These are phyloP conservation scores for Ascocoryne sarcoides DNA, from an alignment of 2,329 filamentous ascomycete species.

Conservation along the genomic window DNA sequence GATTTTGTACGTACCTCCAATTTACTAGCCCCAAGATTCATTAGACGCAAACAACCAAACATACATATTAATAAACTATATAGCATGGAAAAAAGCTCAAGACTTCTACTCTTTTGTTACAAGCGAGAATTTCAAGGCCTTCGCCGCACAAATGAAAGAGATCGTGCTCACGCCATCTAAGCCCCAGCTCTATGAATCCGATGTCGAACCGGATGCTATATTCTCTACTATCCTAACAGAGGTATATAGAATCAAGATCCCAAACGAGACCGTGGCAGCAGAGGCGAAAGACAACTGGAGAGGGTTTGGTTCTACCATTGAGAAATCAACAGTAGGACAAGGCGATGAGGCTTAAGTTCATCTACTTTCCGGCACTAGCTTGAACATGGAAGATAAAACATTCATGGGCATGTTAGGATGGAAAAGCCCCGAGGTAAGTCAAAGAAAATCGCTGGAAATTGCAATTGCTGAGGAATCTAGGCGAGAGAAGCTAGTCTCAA, in stretches of 20 bases:
- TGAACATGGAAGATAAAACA: conserved; percentile 7
- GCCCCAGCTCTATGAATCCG: conserved; percentile 10
- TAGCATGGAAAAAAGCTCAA: not conserved
- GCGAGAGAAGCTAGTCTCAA: too few species aligned
- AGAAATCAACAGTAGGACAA: conserved; percentile 2
- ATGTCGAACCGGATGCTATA: not conserved
- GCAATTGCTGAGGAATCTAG: too few species aligned
- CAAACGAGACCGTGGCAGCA: not conserved
- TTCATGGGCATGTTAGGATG: conserved; percentile 10
- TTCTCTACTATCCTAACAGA: conserved; percentile 7
- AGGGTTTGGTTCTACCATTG: too few species aligned
- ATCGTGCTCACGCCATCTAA: conserved; percentile 1
- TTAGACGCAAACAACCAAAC: not conserved
- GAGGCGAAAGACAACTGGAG: conserved; percentile 4
- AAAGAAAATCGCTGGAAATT: not conserved
- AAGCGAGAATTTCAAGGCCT: conserved; percentile 2
- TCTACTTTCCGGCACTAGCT: conserved; percentile 6
- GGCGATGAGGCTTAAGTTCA: not conserved
- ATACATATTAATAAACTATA: not conserved
- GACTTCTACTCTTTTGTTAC: conserved; percentile 4
- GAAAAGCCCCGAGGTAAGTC: conserved; percentile 7
- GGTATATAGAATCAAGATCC: conserved; percentile 8
- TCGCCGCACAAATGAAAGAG: conserved; percentile 1
- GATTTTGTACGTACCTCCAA: too few species aligned
- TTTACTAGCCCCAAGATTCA: too few species aligned